Conservation (phyloP, 495 filamentous ascomycete species). For the Penicillium flavigenum region DNA sequence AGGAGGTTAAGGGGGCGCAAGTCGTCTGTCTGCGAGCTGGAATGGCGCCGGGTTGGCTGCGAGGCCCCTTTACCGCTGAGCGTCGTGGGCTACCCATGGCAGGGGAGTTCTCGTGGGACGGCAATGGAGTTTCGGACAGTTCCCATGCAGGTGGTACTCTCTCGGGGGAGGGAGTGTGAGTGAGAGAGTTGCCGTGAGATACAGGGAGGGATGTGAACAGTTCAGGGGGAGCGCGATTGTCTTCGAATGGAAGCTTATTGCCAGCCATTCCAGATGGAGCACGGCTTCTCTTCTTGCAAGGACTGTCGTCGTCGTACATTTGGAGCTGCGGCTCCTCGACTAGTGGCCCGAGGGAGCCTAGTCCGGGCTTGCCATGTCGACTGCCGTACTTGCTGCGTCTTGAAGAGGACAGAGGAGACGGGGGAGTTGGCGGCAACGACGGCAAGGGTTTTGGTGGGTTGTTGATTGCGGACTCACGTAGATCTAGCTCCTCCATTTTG, state of each 20-base stretch:
- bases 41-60: conserved; percentile 31
- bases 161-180: conserved; percentile 40
- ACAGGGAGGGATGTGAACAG: conserved; percentile 32
- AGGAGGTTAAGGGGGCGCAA: conserved; percentile 20
- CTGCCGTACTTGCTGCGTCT: conserved; percentile 23
- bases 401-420: conserved; percentile 25
- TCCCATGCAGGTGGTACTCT: conserved; percentile 32
- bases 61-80: conserved; percentile 40
- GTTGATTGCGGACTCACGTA: conserved; percentile 28
- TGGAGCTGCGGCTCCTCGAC: conserved; percentile 24
- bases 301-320: conserved; percentile 14
- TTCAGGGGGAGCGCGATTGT: conserved; percentile 24
- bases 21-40: conserved; percentile 26
- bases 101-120: conserved; percentile 26
- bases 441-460: conserved; percentile 13
- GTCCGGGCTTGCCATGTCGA: conserved; percentile 25
- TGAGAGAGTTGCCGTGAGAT: conserved; percentile 20
- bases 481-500: conserved; percentile 30
- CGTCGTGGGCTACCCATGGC: conserved; percentile 38
- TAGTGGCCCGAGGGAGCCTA: conserved; percentile 25
- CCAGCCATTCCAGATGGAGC: conserved; percentile 16
- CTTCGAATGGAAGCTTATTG: conserved; percentile 4
- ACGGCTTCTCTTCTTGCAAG: conserved; percentile 31
- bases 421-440: conserved; percentile 18
- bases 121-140: conserved; percentile 25